Percentiles rank a stretch among this genome's conserved stretches.
Evolutionary conservation across 257 asterid genomes (phyloP).

Genomic region (Phtheirospermum japonicum): DNA sequence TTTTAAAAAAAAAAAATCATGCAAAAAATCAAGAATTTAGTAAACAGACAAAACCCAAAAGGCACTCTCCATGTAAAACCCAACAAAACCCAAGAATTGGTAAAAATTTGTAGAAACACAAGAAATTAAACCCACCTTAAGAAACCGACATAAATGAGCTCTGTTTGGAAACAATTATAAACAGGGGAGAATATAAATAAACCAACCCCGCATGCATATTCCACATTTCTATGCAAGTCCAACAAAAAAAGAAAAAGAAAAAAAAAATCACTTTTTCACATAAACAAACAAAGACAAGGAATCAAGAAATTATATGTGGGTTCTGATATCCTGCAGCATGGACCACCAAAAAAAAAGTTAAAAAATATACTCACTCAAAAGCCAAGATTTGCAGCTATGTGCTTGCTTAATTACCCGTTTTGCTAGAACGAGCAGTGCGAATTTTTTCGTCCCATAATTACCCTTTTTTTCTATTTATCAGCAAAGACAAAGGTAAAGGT

Average conservation of each 20-base stretch:
- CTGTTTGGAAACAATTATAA: background rate
- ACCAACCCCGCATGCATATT: conserved; percentile 39
- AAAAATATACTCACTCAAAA: conserved; percentile 32
- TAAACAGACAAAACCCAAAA: too few species aligned
- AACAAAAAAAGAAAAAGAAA: background rate
- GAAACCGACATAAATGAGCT: too few species aligned
- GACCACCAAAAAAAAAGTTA: conserved; percentile 16
- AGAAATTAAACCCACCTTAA: too few species aligned
- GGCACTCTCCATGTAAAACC: too few species aligned
- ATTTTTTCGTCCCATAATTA: too few species aligned
- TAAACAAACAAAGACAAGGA: conserved; percentile 41
- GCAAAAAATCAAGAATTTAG: too few species aligned
- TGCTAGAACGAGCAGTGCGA: too few species aligned
- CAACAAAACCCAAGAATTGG: too few species aligned
- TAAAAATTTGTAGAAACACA: too few species aligned
- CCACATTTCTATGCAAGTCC: conserved; percentile 22
- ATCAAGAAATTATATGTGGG: conserved; percentile 29
- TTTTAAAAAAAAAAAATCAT: too few species aligned
- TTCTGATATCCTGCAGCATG: conserved; percentile 13
- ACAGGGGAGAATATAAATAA: conserved; percentile 18
- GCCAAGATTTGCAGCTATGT: conserved; percentile 40
- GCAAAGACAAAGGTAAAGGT: conserved; percentile 36
- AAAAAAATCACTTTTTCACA: conserved; percentile 33
- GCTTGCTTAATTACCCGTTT: conserved; percentile 43
- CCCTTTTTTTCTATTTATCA: conserved; percentile 35